Percentiles rank a stretch among this genome's conserved stretches.
These are phyloP conservation scores for Schoenoplectus tabernaemontani DNA, from an alignment of 202 grass and related monocot species.

Conservation along the genomic window DNA sequence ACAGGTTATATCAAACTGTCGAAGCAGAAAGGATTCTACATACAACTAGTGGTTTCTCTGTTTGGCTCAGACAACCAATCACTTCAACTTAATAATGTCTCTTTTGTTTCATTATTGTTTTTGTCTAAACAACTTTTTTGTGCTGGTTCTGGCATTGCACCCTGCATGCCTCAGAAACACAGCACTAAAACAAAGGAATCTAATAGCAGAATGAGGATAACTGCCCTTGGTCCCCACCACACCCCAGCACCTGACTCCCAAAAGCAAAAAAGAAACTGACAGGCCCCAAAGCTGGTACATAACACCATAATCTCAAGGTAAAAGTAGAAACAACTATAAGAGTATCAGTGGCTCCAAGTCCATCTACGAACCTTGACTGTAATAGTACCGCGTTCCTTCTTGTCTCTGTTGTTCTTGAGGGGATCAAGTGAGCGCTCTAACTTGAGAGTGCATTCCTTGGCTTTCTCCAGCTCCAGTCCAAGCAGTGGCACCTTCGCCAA, in stretches of 20 bases:
- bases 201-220: background rate
- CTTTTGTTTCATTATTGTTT: no score
- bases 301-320: conserved; percentile 1
- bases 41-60: background rate
- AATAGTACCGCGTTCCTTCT: conserved; percentile 78
- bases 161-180: background rate
- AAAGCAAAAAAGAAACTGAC: background rate
- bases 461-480: conserved; percentile 40
- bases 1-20: background rate
- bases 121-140: background rate
- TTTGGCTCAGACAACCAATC: no score
- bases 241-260: background rate
- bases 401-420: conserved; percentile 62
- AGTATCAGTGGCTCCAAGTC: background rate
- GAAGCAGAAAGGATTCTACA: background rate
- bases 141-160: background rate
- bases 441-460: conserved; percentile 56
- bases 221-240: background rate
- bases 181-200: background rate
- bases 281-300: background rate
- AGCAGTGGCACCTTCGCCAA: conserved; percentile 52
- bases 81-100: no score
- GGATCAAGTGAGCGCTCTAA: conserved; percentile 68
- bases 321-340: background rate
- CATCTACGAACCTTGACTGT: conserved; percentile 49